A percentile compares a stretch with the other conserved stretches of the same genome.
Evolutionary conservation across 768 basidiomycete genomes (phyloP).

Genomic region (Collybiopsis luxurians): DNA sequence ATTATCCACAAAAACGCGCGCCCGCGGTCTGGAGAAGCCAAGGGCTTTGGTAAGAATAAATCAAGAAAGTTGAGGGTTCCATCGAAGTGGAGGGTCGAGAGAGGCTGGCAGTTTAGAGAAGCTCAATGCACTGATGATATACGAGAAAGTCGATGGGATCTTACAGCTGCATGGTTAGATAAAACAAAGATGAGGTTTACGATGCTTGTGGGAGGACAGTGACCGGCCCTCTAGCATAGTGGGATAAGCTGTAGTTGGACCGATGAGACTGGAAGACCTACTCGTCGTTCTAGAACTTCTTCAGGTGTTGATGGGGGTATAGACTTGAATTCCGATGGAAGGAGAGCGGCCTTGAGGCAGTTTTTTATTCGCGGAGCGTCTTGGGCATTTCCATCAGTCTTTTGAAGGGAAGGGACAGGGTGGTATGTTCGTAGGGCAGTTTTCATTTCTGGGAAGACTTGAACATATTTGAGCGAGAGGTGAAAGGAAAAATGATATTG

Average conservation of each 20-base stretch:
- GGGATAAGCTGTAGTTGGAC: slow-evolving; percentile 4
- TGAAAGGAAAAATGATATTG: slow-evolving; percentile 1
- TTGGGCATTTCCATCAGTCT: slow-evolving; percentile 84
- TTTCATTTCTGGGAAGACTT: slow-evolving; percentile 93
- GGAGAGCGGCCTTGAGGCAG: slow-evolving; percentile 77
- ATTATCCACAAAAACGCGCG: slow-evolving; percentile 81
- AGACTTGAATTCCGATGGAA: slow-evolving; percentile 64
- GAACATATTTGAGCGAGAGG: background rate
- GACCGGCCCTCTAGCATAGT: slow-evolving; percentile 46
- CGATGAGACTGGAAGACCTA: slow-evolving; percentile 32
- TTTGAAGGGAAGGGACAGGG: slow-evolving; percentile 82
- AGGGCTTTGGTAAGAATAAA: slow-evolving; percentile 74
- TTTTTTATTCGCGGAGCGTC: slow-evolving; percentile 93
- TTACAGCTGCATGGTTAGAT: slow-evolving; percentile 74
- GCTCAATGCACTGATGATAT: too few relatives aligned
- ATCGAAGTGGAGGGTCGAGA: slow-evolving; percentile 71
- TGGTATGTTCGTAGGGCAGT: slow-evolving; percentile 88
- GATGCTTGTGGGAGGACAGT: slow-evolving; percentile 78
- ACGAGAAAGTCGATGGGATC: slow-evolving; percentile 12
- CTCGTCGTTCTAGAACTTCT: slow-evolving; percentile 67
- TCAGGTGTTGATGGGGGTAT: slow-evolving; percentile 71
- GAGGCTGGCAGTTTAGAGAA: too few relatives aligned
- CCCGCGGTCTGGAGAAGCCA: slow-evolving; percentile 73
- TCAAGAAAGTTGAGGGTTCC: slow-evolving; percentile 75
- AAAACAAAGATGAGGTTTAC: slow-evolving; percentile 86